phyloP scores from a whole-genome alignment of 495 filamentous ascomycete species.

The Penicillium daleae region DNA sequence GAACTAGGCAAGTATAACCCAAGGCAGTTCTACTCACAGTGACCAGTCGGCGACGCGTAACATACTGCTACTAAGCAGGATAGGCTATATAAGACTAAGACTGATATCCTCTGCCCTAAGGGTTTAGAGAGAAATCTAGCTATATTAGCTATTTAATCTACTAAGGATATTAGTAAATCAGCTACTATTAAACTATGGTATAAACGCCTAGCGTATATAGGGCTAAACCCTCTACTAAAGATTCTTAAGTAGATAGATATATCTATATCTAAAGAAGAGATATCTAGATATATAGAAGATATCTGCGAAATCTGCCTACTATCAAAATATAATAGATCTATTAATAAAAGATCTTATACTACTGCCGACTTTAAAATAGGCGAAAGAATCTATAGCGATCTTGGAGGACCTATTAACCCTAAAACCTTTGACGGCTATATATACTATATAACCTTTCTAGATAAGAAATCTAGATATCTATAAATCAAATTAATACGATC shows the following conservation, averaged over 20 bases:
- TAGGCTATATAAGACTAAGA: background rate
- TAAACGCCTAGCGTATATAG: background rate
- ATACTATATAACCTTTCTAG: background rate
- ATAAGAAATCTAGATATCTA: slow-evolving; percentile 3
- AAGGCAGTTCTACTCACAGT: no score
- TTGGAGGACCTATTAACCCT: background rate
- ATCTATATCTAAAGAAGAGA: background rate
- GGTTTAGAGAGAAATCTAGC: background rate
- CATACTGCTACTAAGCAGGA: background rate
- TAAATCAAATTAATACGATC: background rate
- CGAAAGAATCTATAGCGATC: background rate
- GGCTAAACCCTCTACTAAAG: background rate
- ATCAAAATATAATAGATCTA: background rate
- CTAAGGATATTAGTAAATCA: background rate
- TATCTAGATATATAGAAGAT: background rate
- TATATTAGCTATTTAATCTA: background rate
- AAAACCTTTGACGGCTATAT: background rate
- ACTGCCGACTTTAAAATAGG: background rate
- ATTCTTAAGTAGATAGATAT: background rate
- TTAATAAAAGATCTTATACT: background rate
- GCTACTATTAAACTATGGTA: background rate
- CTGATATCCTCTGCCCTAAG: background rate
- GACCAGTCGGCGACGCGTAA: no score
- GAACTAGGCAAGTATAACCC: slow-evolving; percentile 2
- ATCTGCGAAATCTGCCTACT: background rate